A percentile compares a stretch with the other conserved stretches of the same genome.
phyloP scores from a whole-genome alignment of 495 filamentous ascomycete species.

The Neurospora africana region DNA sequence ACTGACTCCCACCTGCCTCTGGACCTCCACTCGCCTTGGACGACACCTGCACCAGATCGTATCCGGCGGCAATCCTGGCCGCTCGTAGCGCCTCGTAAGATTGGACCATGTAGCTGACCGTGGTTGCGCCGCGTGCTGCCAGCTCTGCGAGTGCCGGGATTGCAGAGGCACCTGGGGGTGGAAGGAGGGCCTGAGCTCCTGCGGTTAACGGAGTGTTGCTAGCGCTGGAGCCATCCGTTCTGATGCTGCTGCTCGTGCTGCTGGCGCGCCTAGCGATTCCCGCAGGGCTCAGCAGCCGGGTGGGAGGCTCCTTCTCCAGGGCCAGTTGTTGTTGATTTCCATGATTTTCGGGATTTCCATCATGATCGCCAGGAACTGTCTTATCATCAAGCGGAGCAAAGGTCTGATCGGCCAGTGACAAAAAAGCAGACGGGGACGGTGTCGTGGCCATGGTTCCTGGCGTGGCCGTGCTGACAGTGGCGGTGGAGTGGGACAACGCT shows the following conservation, averaged over 20 bases:
- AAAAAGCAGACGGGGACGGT: not conserved
- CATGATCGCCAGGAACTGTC: not conserved
- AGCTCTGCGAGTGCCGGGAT: not conserved
- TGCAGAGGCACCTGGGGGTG: not conserved
- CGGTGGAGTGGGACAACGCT: not conserved
- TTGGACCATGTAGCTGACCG: conserved; percentile 23
- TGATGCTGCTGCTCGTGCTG: not conserved
- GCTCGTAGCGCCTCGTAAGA: conserved; percentile 21
- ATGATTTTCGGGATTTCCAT: not conserved
- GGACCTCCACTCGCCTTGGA: not conserved
- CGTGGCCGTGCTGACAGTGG: not conserved
- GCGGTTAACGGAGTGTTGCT: not conserved
- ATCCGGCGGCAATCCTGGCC: conserved; percentile 11
- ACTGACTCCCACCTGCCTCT: conserved; percentile 9
- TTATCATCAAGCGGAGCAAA: not conserved
- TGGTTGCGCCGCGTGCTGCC: conserved; percentile 9
- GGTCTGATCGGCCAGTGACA: not conserved
- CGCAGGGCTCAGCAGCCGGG: not conserved
- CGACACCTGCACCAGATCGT: conserved; percentile 14
- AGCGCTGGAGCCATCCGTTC: not conserved
- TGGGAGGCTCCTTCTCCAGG: not conserved
- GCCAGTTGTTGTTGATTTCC: not conserved
- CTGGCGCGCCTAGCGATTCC: not conserved
- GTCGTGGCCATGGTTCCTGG: not conserved
- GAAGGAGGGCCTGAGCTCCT: not conserved